Base-by-base conservation (phyloP, 139 green algal species). In the Spirogloea muscicola region DNA sequence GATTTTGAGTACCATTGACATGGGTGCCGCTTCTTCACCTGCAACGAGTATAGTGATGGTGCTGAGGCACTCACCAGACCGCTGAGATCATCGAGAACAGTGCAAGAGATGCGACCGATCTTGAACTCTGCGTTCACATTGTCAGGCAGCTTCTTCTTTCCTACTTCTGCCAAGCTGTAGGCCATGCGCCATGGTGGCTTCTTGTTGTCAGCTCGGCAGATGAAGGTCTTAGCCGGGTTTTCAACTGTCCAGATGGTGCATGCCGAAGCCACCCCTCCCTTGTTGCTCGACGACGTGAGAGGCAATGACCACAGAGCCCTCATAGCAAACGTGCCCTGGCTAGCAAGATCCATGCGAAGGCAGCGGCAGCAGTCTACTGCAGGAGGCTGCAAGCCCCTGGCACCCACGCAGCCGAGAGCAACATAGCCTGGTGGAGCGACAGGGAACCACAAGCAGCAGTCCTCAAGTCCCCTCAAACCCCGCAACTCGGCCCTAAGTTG, bases 361-460 rank as follows among this genome's bases (percentile, higher is more conserved):
- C 74, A 79, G 16, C 66, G 41, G n/a, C n/a, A n/a, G n/a, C n/a
- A n/a, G 6, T 62, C 29, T 1, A 62, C 5, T 13, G 21, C 13
- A 49, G 67, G 67, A 10, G 68, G 67, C 18, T 33, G 31, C n/a
- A 16, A 25, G 25, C 68, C 68, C 36, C 10, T 16, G 2, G 51
- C 73, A 1, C 82, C 88, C 61, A 96, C 74, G 38, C 80, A 83
- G 4, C 92, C 92, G 66, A 97, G 70, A 0, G 91, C 72, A 29
- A 92, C 84, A 62, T 96, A 97, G 58, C 92, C 92, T 1, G 83
- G 62, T 0, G 84, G 82, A 10, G 92, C 64, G n/a, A 93, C 58
- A 0, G 91, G 89, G 59, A 80, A 75, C 91, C 90, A 97, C 10
- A 97, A 57, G 37, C 46, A 78, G 9, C 95, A 79, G 48, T 76